A percentile compares a stretch with the other conserved stretches of the same genome.
Evolutionary conservation across 768 basidiomycete genomes (phyloP).

Genomic region (Daedalea quercina): DNA sequence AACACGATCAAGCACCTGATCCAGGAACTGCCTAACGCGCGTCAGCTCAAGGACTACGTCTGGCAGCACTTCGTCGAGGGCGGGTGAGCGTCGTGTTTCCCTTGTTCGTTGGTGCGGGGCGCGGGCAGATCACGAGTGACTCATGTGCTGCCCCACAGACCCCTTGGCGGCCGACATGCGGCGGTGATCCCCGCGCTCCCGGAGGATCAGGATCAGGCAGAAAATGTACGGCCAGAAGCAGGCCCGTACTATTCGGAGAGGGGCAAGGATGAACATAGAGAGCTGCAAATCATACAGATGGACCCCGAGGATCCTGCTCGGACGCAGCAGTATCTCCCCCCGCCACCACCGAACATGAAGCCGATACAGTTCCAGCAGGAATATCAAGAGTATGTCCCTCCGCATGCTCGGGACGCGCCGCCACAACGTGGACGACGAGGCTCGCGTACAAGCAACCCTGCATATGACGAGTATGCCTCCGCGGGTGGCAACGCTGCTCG

Average conservation of each 20-base stretch:
- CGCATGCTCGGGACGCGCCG: conserved; percentile 7
- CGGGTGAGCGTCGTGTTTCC: conserved; percentile 48
- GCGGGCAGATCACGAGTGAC: conserved; percentile 2
- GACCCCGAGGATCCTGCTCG: conserved; percentile 15
- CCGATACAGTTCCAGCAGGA: conserved; percentile 22
- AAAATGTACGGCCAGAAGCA: conserved; percentile 8
- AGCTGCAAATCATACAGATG: conserved; percentile 23
- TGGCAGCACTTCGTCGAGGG: conserved; percentile 86
- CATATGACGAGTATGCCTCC: conserved; percentile 13
- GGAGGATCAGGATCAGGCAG: conserved; percentile 39
- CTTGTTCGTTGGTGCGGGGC: background rate
- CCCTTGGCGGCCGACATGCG: conserved; percentile 75
- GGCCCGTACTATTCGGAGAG: conserved; percentile 10
- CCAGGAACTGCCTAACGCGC: conserved; percentile 74
- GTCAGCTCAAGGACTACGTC: conserved; percentile 70
- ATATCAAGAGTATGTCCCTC: conserved; percentile 10
- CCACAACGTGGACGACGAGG: conserved; percentile 11
- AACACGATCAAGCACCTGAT: conserved; percentile 88
- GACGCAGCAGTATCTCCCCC: conserved; percentile 7
- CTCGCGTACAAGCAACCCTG: conserved; percentile 13
- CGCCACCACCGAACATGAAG: conserved; percentile 13
- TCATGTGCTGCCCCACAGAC: conserved; percentile 36
- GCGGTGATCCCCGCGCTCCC: conserved; percentile 76
- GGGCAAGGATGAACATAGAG: conserved; percentile 11
- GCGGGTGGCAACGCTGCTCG: background rate